A percentile compares a stretch with the other conserved stretches of the same genome.
Conservation (phyloP, 208 protist genomes). For the Crithidia fasciculata region DNA sequence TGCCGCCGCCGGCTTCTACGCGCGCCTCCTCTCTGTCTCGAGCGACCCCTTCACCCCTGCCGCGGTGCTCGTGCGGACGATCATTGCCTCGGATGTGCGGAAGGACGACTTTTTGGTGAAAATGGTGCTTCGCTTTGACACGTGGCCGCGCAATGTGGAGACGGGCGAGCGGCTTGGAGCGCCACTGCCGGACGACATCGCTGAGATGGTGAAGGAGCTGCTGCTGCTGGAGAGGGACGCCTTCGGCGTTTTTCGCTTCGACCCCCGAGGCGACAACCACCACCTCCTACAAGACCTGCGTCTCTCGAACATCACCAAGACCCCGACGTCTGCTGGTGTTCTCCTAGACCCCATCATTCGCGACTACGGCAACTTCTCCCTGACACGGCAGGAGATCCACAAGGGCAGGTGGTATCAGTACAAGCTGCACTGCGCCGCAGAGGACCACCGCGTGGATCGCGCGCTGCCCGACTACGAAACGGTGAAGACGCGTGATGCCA, state of each 20-base stretch:
- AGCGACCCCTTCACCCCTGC: conserved; percentile 49
- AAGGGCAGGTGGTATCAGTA: conserved; percentile 73
- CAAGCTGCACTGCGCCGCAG: conserved; percentile 59
- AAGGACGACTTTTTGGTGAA: conserved; percentile 60
- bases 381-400: conserved; percentile 50
- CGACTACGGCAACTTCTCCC: conserved; percentile 62
- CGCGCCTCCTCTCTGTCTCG: conserved; percentile 56
- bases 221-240: conserved; percentile 83
- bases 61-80: conserved; percentile 57
- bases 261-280: conserved; percentile 76
- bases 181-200: conserved; percentile 33
- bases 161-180: conserved; percentile 49
- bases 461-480: conserved; percentile 64
- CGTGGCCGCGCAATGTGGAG: conserved; percentile 41
- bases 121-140: conserved; percentile 56
- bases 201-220: conserved; percentile 76
- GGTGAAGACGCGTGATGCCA: conserved; percentile 37
- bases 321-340: conserved; percentile 51
- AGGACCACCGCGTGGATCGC: conserved; percentile 67
- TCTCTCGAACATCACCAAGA: conserved; percentile 66
- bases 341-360: conserved; percentile 56
- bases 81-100: conserved; percentile 77
- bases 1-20: conserved; percentile 75
- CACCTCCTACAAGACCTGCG: conserved; percentile 73
- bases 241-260: conserved; percentile 83